Evolutionary conservation across 2,329 filamentous ascomycete genomes (phyloP), one percentile per base, ranked within the genome.

Genomic region (Aspergillus novofumigatus): DNA sequence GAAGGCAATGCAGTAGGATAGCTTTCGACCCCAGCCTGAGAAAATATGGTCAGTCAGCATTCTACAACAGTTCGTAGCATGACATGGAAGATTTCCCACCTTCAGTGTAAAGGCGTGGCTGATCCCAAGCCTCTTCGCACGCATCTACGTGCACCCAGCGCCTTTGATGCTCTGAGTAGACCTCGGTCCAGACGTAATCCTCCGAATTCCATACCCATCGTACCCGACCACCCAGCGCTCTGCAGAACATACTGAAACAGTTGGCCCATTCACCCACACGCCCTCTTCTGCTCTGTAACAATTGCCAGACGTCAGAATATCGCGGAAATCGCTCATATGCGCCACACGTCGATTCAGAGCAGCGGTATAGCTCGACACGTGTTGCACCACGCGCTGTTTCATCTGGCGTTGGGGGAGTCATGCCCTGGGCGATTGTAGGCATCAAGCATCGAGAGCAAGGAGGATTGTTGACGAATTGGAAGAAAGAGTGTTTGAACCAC

Each of bases 171-270:
- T 94, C 90, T 2, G 92, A 97, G 77, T 96, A 99, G 14, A 97
- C 89, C 68, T 97, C 94, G 1, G 92, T 96, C 94, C 94, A 99
- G 26, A 97, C 91, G 69, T 97, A 91, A 72, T 97, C 94, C 75
- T 97, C 94, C 29, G 89, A 88, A 66, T 97, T 97, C 94, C 94
- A 99, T 10, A 99, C 89, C 94, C 94, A 99, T 68, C 94, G 86
- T 25, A 97, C 92, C 59, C 93, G 85, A 59, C 89, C 90, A 51
- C 93, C 93, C 14, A 97, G 86, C 4, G 94, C 94, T 59, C 93
- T 86, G 80, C 93, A 97, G 53, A 99, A 83, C 94, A 97, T 97
- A 77, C 89, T 93, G 78, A 99, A 99, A 81, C 92, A 97, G 77
- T 97, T 97, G 64, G 91, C 92, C 92, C 94, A 97, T 78, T 99